Percentiles rank a stretch among this genome's conserved stretches.
phyloP scores from a whole-genome alignment of 768 basidiomycete species.

The Psilocybe azurescens region DNA sequence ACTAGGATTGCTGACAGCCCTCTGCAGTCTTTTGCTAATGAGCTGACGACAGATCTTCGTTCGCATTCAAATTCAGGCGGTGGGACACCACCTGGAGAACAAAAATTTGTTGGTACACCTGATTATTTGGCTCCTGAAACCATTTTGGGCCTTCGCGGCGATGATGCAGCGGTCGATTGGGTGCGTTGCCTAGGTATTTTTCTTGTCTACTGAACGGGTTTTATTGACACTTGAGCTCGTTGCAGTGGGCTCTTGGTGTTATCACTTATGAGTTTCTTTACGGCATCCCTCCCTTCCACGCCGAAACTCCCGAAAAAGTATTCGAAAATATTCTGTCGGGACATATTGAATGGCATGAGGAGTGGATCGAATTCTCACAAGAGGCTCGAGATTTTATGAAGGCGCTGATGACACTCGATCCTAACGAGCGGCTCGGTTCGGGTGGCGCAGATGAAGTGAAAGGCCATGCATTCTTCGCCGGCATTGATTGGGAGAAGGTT shows the following conservation, averaged over 20 bases:
- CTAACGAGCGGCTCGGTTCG: slow-evolving; percentile 79
- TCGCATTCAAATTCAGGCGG: slow-evolving; percentile 73
- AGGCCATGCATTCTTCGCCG: slow-evolving; percentile 86
- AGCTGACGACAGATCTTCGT: slow-evolving; percentile 81
- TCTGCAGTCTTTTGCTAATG: slow-evolving; percentile 85
- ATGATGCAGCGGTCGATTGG: slow-evolving; percentile 97
- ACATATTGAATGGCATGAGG: slow-evolving; percentile 95
- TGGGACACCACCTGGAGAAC: slow-evolving; percentile 79
- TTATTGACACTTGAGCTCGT: slow-evolving; percentile 16
- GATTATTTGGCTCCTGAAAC: slow-evolving; percentile 97
- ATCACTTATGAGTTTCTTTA: slow-evolving; percentile 99
- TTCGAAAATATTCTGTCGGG: slow-evolving; percentile 98
- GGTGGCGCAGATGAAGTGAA: slow-evolving; percentile 94
- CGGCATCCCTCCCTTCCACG: slow-evolving; percentile 97
- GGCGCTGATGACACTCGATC: slow-evolving; percentile 81
- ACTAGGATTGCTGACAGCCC: slow-evolving; percentile 72
- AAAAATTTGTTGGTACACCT: slow-evolving; percentile 97
- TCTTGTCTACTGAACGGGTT: neutral
- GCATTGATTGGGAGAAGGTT: slow-evolving; percentile 93
- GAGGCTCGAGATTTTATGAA: slow-evolving; percentile 93
- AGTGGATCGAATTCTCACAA: slow-evolving; percentile 83
- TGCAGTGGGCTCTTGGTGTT: slow-evolving; percentile 96
- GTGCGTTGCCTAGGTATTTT: slow-evolving; percentile 45
- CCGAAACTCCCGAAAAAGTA: slow-evolving; percentile 94
- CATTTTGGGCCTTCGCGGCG: slow-evolving; percentile 92